Evolutionary conservation across 202 grass and related monocot genomes (phyloP).

Genomic region (Eragrostis tef): DNA sequence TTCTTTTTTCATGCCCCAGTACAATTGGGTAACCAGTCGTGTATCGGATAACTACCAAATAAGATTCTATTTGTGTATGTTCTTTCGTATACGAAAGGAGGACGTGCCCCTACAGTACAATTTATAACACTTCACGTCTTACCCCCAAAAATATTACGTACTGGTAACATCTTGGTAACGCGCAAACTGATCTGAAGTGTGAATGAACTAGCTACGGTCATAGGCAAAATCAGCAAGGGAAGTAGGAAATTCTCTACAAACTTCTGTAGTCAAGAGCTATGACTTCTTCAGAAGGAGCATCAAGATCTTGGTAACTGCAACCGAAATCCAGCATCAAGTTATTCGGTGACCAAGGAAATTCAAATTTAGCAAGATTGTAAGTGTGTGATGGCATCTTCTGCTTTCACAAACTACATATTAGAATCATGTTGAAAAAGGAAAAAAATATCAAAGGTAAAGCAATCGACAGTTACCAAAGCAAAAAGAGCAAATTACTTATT

Average conservation of each 20-base stretch:
- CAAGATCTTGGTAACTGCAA: constrained; percentile 83
- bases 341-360: not conserved
- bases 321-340: constrained; percentile 12
- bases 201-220: constrained; percentile 7
- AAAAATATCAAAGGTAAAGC: not conserved
- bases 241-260: constrained; percentile 48
- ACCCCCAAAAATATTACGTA: too few relatives aligned
- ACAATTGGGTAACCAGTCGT: not conserved
- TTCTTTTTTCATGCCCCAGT: not conserved
- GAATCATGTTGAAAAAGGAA: not conserved
- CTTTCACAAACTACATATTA: constrained; percentile 3
- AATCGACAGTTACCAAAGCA: not conserved
- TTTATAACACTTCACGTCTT: not conserved
- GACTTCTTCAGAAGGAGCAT: constrained; percentile 69
- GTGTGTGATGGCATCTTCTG: not conserved
- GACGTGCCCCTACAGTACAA: not conserved
- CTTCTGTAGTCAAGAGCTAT: constrained; percentile 69
- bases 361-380: not conserved
- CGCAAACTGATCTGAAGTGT: not conserved
- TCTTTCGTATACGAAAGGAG: not conserved
- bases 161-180: not conserved
- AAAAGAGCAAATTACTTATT: too few relatives aligned
- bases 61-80: not conserved
- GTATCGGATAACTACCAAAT: not conserved
- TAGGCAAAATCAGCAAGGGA: constrained; percentile 12